A percentile compares a stretch with the other conserved stretches of the same genome.
Evolutionary conservation across 2,329 filamentous ascomycete species (phyloP).

Genomic region (Ceratocystiopsis sp.): DNA sequence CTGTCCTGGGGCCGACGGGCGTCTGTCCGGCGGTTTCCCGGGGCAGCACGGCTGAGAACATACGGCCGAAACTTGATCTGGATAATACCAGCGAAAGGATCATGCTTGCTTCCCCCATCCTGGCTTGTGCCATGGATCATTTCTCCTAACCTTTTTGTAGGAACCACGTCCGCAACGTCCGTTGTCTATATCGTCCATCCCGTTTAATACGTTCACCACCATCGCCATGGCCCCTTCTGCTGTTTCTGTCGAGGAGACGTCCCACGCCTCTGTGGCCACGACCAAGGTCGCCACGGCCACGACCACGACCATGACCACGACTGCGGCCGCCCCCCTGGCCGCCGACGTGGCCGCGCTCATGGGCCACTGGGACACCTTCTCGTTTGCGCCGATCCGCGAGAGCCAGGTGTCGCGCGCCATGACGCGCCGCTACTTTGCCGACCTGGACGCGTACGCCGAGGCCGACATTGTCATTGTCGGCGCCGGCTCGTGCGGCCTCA

Average conservation of each 20-base stretch:
- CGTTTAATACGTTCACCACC: too few relatives aligned
- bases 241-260: slow-evolving; percentile 11
- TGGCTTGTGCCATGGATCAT: neutral
- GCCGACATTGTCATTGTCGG: slow-evolving; percentile 89
- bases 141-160: slow-evolving; percentile 13
- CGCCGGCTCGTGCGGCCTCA: slow-evolving; percentile 69
- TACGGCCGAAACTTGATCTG: slow-evolving; percentile 22
- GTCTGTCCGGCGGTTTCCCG: neutral
- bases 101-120: slow-evolving; percentile 64
- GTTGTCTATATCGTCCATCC: too few relatives aligned
- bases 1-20: neutral
- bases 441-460: slow-evolving; percentile 79
- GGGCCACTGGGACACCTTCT: slow-evolving; percentile 71
- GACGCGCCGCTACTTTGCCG: slow-evolving; percentile 82
- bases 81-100: slow-evolving; percentile 62
- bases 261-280: slow-evolving; percentile 24
- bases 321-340: slow-evolving; percentile 11
- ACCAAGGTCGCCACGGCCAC: slow-evolving; percentile 17
- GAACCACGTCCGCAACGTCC: slow-evolving; percentile 13
- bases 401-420: slow-evolving; percentile 85
- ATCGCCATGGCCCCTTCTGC: slow-evolving; percentile 58
- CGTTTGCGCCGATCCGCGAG: slow-evolving; percentile 77
- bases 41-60: slow-evolving; percentile 18
- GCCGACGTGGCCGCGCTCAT: slow-evolving; percentile 25
- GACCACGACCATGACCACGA: neutral